phyloP scores from a whole-genome alignment of 345 rosid species.

The Brassica rapa region DNA sequence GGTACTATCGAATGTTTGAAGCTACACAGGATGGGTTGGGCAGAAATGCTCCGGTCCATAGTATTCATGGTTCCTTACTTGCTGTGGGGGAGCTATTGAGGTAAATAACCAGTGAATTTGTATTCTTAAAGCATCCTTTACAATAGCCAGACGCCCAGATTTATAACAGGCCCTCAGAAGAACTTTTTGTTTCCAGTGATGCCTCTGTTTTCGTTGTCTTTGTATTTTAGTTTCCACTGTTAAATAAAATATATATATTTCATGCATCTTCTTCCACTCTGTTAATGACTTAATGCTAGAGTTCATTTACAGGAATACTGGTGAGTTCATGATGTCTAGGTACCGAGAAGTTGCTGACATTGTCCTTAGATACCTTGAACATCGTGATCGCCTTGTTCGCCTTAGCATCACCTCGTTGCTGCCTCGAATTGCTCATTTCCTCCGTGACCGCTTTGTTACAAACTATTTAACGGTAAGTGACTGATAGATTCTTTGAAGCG shows the following conservation, averaged over 20 bases:
- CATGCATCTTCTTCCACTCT: conserved; percentile 12
- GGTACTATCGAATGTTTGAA: conserved; percentile 99
- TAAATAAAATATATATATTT: neutral
- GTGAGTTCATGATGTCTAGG: conserved; percentile 99
- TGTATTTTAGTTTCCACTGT: neutral
- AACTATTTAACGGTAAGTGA: conserved; percentile 79
- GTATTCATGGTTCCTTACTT: conserved; percentile 98
- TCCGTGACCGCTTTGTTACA: conserved; percentile 95
- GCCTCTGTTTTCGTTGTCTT: neutral
- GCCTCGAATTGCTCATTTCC: conserved; percentile 98
- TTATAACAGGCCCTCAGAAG: neutral
- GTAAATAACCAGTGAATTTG: conserved; percentile 41
- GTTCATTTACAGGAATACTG: conserved; percentile 78
- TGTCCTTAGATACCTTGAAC: conserved; percentile 88
- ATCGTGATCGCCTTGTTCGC: conserved; percentile 96
- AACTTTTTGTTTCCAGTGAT: conserved; percentile 11
- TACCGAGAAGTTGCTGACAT: conserved; percentile 99
- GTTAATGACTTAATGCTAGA: conserved; percentile 28
- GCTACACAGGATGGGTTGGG: conserved; percentile 98
- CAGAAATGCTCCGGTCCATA: conserved; percentile 90
- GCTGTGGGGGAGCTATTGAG: conserved; percentile 99
- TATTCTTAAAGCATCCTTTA: conserved; percentile 19
- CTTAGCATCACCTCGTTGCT: conserved; percentile 96
- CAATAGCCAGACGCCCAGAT: neutral
- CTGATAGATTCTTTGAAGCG: conserved; percentile 19